Conservation (phyloP, 805 yeast species). For the Tetrapisispora nanseiensis region DNA sequence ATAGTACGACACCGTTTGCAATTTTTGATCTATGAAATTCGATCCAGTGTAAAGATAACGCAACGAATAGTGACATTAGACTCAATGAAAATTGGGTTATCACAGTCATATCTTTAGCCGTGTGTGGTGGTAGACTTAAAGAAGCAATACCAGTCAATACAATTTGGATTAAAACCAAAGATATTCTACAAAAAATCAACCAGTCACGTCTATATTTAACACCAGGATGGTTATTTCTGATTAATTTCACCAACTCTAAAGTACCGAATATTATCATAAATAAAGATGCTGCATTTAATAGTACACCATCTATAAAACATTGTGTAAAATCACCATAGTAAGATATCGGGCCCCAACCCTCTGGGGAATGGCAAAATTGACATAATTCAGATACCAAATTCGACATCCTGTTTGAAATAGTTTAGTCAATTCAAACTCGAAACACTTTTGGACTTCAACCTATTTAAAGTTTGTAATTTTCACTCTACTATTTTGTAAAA, state of each 20-base stretch:
- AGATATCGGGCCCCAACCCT: conserved; percentile 38
- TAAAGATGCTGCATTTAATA: conserved; percentile 35
- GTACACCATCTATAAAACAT: conserved; percentile 47
- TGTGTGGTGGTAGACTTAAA: conserved; percentile 12
- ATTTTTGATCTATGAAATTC: conserved; percentile 61
- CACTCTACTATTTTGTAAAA: too few species aligned
- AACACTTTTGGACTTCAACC: too few species aligned
- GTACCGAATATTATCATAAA: conserved; percentile 37
- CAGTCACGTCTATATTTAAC: conserved; percentile 33
- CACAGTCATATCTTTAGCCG: conserved; percentile 13
- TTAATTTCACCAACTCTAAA: conserved; percentile 27
- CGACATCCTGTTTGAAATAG: not conserved
- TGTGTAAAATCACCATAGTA: conserved; percentile 47
- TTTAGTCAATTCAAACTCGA: not conserved
- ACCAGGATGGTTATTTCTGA: conserved; percentile 17
- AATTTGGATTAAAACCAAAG: conserved; percentile 27
- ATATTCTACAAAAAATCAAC: conserved; percentile 29
- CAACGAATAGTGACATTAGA: conserved; percentile 38
- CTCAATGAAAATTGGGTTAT: conserved; percentile 22
- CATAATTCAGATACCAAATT: conserved; percentile 5
- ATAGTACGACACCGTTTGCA: conserved; percentile 57
- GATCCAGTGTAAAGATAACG: conserved; percentile 49
- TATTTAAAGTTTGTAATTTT: too few species aligned
- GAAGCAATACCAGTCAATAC: conserved; percentile 22
- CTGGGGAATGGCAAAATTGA: conserved; percentile 23